These are phyloP conservation scores for Floccularia luteovirens DNA, from an alignment of 768 basidiomycete genomes.

Conservation along the genomic window DNA sequence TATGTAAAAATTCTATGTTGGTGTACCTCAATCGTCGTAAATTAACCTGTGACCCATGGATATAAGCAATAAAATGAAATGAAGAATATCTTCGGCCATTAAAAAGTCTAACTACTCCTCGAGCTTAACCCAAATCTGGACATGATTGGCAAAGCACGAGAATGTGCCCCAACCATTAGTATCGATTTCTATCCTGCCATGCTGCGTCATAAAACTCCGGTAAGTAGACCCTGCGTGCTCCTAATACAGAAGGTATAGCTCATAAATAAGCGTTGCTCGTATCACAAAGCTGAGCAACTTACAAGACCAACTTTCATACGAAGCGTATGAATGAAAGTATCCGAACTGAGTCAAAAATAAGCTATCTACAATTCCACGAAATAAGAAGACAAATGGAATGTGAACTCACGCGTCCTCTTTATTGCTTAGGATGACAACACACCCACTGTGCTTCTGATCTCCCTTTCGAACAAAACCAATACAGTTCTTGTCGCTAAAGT, in stretches of 20 bases:
- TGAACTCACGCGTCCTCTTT: slow-evolving; percentile 27
- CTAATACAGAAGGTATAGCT: slow-evolving; percentile 11
- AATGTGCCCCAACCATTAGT: slow-evolving; percentile 61
- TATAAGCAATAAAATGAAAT: too few relatives aligned
- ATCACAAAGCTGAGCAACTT: slow-evolving; percentile 16
- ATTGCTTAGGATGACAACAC: slow-evolving; percentile 70
- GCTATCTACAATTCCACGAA: background rate
- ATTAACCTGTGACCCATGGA: too few relatives aligned
- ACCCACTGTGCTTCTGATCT: slow-evolving; percentile 44
- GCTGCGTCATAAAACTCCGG: slow-evolving; percentile 37
- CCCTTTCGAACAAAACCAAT: slow-evolving; percentile 76
- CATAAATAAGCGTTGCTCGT: slow-evolving; percentile 5
- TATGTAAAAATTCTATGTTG: background rate
- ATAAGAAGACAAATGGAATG: background rate
- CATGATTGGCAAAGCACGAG: slow-evolving; percentile 42
- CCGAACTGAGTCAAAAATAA: slow-evolving; percentile 14
- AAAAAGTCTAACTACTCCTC: slow-evolving; percentile 9
- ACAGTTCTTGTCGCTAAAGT: slow-evolving; percentile 48
- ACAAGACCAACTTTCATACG: slow-evolving; percentile 66
- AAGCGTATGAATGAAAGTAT: slow-evolving; percentile 31
- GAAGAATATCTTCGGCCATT: too few relatives aligned
- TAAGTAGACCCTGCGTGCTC: slow-evolving; percentile 32
- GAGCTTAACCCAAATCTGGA: slow-evolving; percentile 52
- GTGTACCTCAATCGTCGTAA: background rate
- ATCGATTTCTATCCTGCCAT: slow-evolving; percentile 38